Evolutionary conservation across 805 yeast species (phyloP).

Genomic region (Starmerella gropengiesseri): DNA sequence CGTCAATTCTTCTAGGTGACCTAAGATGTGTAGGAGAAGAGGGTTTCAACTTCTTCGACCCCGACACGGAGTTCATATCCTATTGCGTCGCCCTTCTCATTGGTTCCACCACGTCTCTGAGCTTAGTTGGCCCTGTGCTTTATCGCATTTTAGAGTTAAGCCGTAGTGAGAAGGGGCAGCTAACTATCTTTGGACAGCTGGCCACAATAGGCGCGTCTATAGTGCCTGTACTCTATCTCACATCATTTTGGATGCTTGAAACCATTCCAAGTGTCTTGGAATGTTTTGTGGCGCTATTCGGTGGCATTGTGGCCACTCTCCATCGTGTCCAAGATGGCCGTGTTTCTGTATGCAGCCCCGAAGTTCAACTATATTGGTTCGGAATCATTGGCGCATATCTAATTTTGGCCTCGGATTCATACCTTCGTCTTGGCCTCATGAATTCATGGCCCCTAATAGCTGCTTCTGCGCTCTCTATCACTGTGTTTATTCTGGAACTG

Average conservation of each 20-base stretch:
- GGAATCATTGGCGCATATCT: conserved; percentile 12
- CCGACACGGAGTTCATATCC: conserved; percentile 21
- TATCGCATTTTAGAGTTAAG: conserved; percentile 9
- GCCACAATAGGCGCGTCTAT: conserved; percentile 15
- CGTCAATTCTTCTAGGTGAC: conserved; percentile 10
- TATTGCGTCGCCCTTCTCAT: conserved; percentile 18
- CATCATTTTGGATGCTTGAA: conserved; percentile 3
- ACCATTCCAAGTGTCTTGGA: conserved; percentile 14
- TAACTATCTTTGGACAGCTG: conserved; percentile 20
- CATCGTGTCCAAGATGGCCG: conserved; percentile 25
- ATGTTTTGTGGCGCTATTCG: conserved; percentile 8
- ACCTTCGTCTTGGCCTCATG: conserved; percentile 1
- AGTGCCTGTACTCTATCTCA: conserved; percentile 13
- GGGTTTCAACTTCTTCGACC: conserved; percentile 19
- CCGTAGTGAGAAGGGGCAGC: conserved; percentile 15
- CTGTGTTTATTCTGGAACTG: conserved; percentile 12
- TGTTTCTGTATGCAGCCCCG: conserved; percentile 20
- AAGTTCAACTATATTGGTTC: conserved; percentile 23
- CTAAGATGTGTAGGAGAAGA: conserved; percentile 6
- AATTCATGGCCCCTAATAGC: background rate
- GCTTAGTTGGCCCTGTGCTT: conserved; percentile 14
- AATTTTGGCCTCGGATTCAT: conserved; percentile 17
- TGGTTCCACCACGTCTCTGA: conserved; percentile 14
- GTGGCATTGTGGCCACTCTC: conserved; percentile 13
- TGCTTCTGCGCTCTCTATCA: conserved; percentile 7